Percentiles rank a stretch among this genome's conserved stretches.
Conservation (phyloP, 345 rosid species). For the Citropsis articulata region DNA sequence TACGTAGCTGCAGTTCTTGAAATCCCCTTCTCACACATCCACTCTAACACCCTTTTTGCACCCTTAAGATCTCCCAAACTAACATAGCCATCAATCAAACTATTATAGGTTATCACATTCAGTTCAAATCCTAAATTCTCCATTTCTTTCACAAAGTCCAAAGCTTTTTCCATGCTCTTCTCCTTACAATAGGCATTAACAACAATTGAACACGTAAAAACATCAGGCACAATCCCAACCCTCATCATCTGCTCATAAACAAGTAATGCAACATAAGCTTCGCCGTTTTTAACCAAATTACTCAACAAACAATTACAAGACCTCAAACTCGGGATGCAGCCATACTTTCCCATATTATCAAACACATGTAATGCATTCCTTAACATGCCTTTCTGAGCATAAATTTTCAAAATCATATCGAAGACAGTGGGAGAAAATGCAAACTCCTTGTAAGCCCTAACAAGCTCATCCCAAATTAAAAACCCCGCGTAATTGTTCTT, state of each 20-base stretch:
- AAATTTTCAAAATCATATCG: slow-evolving; percentile 78
- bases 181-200: slow-evolving; percentile 71
- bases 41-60: slow-evolving; percentile 32
- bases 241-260: slow-evolving; percentile 67
- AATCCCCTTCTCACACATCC: slow-evolving; percentile 56
- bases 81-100: slow-evolving; percentile 76
- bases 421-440: slow-evolving; percentile 66
- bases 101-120: slow-evolving; percentile 68
- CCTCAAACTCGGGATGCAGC: slow-evolving; percentile 58
- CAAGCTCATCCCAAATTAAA: slow-evolving; percentile 62
- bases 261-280: slow-evolving; percentile 42
- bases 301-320: slow-evolving; percentile 77
- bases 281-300: slow-evolving; percentile 58
- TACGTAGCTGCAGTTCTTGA: slow-evolving; percentile 47
- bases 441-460: slow-evolving; percentile 46
- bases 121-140: slow-evolving; percentile 52
- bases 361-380: slow-evolving; percentile 79
- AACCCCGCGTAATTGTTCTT: slow-evolving; percentile 39
- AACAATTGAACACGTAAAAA: slow-evolving; percentile 66
- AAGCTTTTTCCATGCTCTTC: slow-evolving; percentile 44
- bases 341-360: slow-evolving; percentile 68
- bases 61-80: slow-evolving; percentile 55
- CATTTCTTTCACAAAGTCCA: slow-evolving; percentile 46
- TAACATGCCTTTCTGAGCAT: slow-evolving; percentile 53
- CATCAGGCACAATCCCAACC: slow-evolving; percentile 69